These are phyloP conservation scores for Zelopaecilomyces penicillatus DNA, from an alignment of 2,329 filamentous ascomycete genomes.

Conservation along the genomic window DNA sequence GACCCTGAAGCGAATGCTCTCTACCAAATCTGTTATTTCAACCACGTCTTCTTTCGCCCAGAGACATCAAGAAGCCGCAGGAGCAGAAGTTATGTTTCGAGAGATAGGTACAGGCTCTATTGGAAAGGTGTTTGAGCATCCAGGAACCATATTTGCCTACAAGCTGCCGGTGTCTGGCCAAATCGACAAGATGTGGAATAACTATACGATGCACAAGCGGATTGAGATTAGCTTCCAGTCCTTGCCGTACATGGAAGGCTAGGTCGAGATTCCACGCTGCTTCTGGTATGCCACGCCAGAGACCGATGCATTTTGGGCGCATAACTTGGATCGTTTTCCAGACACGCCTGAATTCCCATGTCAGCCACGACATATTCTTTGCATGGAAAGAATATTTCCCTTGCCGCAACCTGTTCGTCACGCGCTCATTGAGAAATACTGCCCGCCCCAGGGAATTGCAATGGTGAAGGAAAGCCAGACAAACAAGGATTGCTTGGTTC, in stretches of 20 bases:
- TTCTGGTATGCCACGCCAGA: not conserved
- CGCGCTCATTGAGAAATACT: not conserved
- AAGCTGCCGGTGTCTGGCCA: not conserved
- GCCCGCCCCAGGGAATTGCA: not conserved
- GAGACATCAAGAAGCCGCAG: too few relatives aligned
- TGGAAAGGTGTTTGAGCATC: conserved; percentile 3
- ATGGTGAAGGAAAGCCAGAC: not conserved
- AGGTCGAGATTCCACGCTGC: not conserved
- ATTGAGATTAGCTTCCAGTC: conserved; percentile 1
- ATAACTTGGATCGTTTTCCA: not conserved
- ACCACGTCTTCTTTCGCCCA: too few relatives aligned
- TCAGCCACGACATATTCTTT: not conserved
- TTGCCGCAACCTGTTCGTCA: not conserved
- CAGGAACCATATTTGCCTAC: conserved; percentile 1
- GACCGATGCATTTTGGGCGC: not conserved
- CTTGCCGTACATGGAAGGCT: not conserved
- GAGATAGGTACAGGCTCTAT: conserved; percentile 1
- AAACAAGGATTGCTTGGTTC: conserved; percentile 2
- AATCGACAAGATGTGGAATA: not conserved
- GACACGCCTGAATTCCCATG: not conserved
- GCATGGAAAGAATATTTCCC: conserved; percentile 2
- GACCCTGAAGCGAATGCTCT: too few relatives aligned
- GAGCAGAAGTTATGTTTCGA: too few relatives aligned
- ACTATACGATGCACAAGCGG: conserved; percentile 2
- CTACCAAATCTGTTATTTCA: too few relatives aligned